These are phyloP conservation scores for Teratosphaeria pseudoeucalypti DNA, from an alignment of 2,329 filamentous ascomycete species.

Conservation along the genomic window DNA sequence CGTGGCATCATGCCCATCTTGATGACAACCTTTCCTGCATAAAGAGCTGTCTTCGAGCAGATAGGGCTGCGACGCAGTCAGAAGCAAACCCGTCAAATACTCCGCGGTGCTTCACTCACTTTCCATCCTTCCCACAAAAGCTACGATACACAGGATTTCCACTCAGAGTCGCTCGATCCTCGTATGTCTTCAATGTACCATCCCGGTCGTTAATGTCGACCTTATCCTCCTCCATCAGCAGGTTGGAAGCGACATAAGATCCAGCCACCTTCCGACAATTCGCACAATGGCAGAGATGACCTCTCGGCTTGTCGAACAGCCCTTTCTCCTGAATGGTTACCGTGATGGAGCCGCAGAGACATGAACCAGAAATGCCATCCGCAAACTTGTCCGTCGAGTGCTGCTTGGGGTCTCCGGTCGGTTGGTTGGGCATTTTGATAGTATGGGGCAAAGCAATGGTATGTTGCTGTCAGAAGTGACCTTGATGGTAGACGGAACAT, in stretches of 20 bases:
- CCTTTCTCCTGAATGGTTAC: conserved; percentile 40
- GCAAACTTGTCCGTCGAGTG: conserved; percentile 26
- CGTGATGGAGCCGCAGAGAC: conserved; percentile 38
- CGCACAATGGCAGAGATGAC: conserved; percentile 41
- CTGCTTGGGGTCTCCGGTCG: conserved; percentile 31
- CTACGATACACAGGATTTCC: conserved; percentile 36
- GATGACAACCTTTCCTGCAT: conserved; percentile 35
- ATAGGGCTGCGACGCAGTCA: conserved; percentile 30
- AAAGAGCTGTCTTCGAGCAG: conserved; percentile 32
- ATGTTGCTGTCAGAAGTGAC: neutral
- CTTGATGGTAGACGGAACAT: neutral
- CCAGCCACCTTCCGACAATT: conserved; percentile 44
- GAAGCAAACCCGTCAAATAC: neutral
- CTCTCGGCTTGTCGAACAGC: conserved; percentile 35
- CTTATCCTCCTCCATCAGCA: conserved; percentile 35
- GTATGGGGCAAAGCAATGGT: neutral
- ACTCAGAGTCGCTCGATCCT: conserved; percentile 36
- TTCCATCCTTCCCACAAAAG: conserved; percentile 38
- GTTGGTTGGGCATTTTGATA: conserved; percentile 18
- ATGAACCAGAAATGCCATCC: conserved; percentile 30
- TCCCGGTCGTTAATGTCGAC: conserved; percentile 36
- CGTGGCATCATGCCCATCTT: conserved; percentile 43
- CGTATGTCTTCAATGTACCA: conserved; percentile 35
- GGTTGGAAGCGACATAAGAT: conserved; percentile 30
- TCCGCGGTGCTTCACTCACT: conserved; percentile 24